A percentile compares a stretch with the other conserved stretches of the same genome.
These are phyloP conservation scores for Pichia cactophila DNA, from an alignment of 1,139 yeast genomes.

Conservation along the genomic window DNA sequence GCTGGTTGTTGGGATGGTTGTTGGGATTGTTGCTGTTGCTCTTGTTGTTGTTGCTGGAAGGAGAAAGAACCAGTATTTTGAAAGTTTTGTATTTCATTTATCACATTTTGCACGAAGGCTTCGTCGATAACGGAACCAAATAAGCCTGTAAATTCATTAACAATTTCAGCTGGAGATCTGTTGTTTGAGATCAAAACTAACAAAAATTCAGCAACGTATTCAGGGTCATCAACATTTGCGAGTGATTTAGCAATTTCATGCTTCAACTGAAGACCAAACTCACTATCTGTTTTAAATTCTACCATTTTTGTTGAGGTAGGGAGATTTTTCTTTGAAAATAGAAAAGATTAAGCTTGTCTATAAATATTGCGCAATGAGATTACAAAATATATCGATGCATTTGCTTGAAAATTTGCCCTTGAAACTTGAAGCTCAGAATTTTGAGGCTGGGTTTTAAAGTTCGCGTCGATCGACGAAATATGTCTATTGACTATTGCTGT, in stretches of 20 bases:
- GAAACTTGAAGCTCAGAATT: not conserved
- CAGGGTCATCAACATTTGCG: slow-evolving; percentile 52
- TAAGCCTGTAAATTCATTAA: slow-evolving; percentile 54
- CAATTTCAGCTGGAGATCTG: slow-evolving; percentile 57
- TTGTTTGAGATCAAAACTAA: slow-evolving; percentile 66
- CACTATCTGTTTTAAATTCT: slow-evolving; percentile 22
- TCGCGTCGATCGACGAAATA: not conserved
- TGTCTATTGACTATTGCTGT: not conserved
- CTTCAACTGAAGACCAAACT: slow-evolving; percentile 25
- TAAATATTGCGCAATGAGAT: not conserved
- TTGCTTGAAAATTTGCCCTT: not conserved
- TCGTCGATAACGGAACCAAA: slow-evolving; percentile 58
- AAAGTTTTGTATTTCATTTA: slow-evolving; percentile 32
- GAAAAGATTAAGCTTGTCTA: not conserved
- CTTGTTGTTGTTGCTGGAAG: slow-evolving; percentile 18
- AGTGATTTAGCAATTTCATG: slow-evolving; percentile 21
- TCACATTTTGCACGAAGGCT: slow-evolving; percentile 43
- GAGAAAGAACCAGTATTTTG: slow-evolving; percentile 11
- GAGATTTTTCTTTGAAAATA: too few species aligned
- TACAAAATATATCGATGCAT: not conserved
- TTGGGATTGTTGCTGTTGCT: slow-evolving; percentile 20
- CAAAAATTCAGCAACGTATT: slow-evolving; percentile 74
- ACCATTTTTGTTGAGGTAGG: not conserved
- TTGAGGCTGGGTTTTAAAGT: not conserved
- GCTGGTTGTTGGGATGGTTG: slow-evolving; percentile 15